These are phyloP conservation scores for Leptographium lundbergii DNA, from an alignment of 2,329 filamentous ascomycete species.

Conservation along the genomic window DNA sequence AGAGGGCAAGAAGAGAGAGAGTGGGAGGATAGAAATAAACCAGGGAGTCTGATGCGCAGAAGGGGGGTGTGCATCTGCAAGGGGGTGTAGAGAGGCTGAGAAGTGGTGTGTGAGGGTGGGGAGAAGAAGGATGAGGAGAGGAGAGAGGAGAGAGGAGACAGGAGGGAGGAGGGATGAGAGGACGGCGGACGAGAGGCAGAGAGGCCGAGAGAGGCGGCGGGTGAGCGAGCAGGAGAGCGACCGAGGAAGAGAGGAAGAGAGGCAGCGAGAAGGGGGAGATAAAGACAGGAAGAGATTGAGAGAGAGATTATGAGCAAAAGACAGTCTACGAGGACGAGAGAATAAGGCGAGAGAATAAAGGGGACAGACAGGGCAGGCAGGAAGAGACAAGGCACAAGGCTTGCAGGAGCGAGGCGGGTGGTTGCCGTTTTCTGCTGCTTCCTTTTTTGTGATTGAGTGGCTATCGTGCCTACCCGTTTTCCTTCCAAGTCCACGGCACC, in stretches of 20 bases:
- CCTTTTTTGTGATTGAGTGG: background rate
- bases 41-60: background rate
- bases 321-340: background rate
- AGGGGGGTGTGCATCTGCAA: background rate
- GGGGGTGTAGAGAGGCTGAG: background rate
- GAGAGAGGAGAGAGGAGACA: background rate
- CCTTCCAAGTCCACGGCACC: background rate
- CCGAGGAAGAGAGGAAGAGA: background rate
- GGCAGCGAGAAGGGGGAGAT: background rate
- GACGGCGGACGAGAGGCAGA: background rate
- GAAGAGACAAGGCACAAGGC: background rate
- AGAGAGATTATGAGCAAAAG: background rate
- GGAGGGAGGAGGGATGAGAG: background rate
- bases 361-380: no score
- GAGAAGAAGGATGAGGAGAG: background rate
- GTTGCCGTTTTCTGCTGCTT: background rate
- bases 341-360: background rate
- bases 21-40: background rate
- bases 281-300: background rate
- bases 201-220: background rate
- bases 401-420: background rate
- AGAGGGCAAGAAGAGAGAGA: background rate
- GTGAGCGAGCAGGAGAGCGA: background rate
- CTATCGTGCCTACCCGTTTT: background rate
- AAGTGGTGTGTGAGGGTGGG: background rate